Evolutionary conservation across 1,139 yeast genomes (phyloP), one percentile per base, ranked within the genome.

Genomic region (Candida sojae): DNA sequence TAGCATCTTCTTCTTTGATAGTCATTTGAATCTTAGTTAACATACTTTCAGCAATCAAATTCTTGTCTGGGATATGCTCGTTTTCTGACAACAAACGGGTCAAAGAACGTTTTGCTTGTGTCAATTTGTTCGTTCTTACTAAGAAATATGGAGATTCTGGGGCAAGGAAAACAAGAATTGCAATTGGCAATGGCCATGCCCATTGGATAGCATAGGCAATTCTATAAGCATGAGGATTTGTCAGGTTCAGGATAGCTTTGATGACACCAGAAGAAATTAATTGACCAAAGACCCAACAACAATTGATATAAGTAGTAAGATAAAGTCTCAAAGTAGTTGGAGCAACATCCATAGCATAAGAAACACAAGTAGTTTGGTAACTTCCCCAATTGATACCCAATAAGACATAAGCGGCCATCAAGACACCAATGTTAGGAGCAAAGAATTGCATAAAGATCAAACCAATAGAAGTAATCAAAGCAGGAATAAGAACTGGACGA

Each of bases 151-250:
- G 77, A 21, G 75, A 70, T 47, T 73, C 77, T 0, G 78, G 79
- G 11, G 77, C 77, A 17, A 52, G 43, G 9, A 68, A 54, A 50
- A 72, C 67, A 38, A 74, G 77, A 37, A 71, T 56, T 30, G 63
- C 58, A 28, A 73, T 64, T 5, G 77, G 83, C 46, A 79, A 53
- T 2, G 86, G 86, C 87, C 87, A 83, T 9, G 77, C 58, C 87
- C 87, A 83, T 61, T 82, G 87, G 42, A 71, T 53, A 30, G 77
- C 79, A 56, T 67, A 72, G 2, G 77, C 75, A 45, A 73, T 62
- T 46, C 64, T 63, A 58, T 74, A 77, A 8, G 80, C 68, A 51
- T 62, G 51, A 13, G 60, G 48, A 17, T 67, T 60, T 25, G 57
- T 53, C 38, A 66, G 58, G 38, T 60, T 58, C 23, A 67, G 63